Base-by-base conservation (phyloP, 495 filamentous ascomycete genomes). In the Usnea hakonensis region DNA sequence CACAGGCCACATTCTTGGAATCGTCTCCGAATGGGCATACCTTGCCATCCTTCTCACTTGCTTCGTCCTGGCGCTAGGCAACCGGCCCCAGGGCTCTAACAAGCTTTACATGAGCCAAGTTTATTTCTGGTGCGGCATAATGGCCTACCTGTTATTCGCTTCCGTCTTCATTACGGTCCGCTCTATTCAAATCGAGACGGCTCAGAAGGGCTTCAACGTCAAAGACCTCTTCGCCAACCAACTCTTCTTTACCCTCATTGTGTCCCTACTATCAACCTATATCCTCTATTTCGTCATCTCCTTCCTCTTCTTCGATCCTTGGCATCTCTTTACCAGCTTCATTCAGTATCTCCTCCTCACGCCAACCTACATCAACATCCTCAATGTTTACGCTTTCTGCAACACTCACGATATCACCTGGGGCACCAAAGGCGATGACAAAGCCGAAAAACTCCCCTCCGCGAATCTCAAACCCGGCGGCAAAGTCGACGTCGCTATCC, bases 351-450 rank as follows among this genome's bases (percentile, higher is more conserved):
- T 99, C 61, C 84, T 97, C 41, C 82, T 99, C 55, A 95, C 92
- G 0, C 92, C 92, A 0, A 95, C 90, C 16, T 97, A 95, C 76
- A 91, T 95, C 79, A 96, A 96, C 74, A 90, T 96, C 59, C 85
- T 97, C 67, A 96, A 97, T 77, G 91, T 97, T 65, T 97, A 97
- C 74, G 92, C 92, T 65, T 97, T 97, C 79, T 97, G 92, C 74
- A 97, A 97, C 73, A 96, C 91, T 28, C 92, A 97, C 79, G 92
- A 97, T 66, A 92, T 97, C 61, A 94, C 91, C 14, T 97, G 92
- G 92, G 92, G 92, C 71, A 97, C 92, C 17, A 97, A 95, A 72
- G 92, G 92, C 60, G 92, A 95, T 68, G 90, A 94, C 79, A 94
- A 91, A 70, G 77, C 89, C 52, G 87, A 90, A 68, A 91, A 92